phyloP scores from a whole-genome alignment of 208 protist species.

The Ichthyophonus hoferi region DNA sequence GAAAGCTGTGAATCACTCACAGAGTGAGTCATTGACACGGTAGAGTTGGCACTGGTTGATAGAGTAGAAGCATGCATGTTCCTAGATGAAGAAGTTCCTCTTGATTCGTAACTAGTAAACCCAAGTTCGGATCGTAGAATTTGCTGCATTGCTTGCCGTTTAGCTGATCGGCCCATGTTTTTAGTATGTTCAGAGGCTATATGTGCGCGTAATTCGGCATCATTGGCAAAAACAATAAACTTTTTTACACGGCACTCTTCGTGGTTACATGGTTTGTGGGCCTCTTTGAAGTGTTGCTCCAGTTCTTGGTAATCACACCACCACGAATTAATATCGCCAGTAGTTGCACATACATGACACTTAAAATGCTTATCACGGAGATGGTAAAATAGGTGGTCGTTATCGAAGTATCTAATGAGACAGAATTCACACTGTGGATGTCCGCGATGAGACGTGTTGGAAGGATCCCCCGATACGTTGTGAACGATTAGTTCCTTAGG shows the following conservation, averaged over 20 bases:
- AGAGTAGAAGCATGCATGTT: too few species aligned
- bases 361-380: neutral
- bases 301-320: slow-evolving; percentile 25
- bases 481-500: neutral
- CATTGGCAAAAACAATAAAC: slow-evolving; percentile 18
- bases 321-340: neutral
- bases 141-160: too few species aligned
- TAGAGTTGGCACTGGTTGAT: too few species aligned
- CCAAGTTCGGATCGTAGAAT: too few species aligned
- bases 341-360: slow-evolving; percentile 20
- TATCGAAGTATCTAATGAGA: slow-evolving; percentile 3
- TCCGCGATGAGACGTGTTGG: neutral
- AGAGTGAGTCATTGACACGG: too few species aligned
- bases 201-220: slow-evolving; percentile 27
- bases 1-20: too few species aligned
- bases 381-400: slow-evolving; percentile 24
- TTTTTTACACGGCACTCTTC: slow-evolving; percentile 16
- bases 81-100: too few species aligned
- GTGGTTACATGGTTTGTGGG: slow-evolving; percentile 26
- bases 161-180: too few species aligned
- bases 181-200: slow-evolving; percentile 3
- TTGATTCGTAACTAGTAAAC: too few species aligned
- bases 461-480: neutral
- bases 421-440: slow-evolving; percentile 35
- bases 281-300: slow-evolving; percentile 24